Conservation (phyloP, 2,329 filamentous ascomycete species). For the Arthrobotrys musiformis region DNA sequence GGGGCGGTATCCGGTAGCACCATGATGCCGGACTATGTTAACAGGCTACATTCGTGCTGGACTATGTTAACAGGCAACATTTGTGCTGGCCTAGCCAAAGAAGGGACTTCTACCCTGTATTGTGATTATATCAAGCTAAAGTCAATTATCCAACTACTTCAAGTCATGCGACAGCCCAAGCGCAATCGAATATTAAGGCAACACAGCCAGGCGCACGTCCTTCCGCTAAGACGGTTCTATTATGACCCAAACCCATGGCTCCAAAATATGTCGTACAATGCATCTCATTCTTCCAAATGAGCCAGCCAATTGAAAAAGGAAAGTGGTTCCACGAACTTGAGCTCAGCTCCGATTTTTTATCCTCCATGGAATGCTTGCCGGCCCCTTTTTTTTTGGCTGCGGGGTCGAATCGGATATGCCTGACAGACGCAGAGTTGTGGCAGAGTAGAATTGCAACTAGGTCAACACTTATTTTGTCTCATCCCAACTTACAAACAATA, state of each 20-base stretch:
- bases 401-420: constrained; percentile 25
- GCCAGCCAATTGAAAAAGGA: neutral
- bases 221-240: constrained; percentile 28
- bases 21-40: constrained; percentile 20
- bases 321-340: neutral
- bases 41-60: constrained; percentile 3
- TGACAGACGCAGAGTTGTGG: neutral
- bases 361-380: neutral
- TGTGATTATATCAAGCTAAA: neutral
- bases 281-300: neutral
- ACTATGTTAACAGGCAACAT: too few relatives aligned
- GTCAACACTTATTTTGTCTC: constrained; percentile 38
- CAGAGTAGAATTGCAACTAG: constrained; percentile 19
- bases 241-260: constrained; percentile 6
- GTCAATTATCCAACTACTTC: neutral
- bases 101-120: neutral
- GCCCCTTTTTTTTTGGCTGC: neutral
- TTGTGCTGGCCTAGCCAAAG: neutral
- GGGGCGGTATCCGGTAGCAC: constrained; percentile 28
- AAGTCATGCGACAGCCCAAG: constrained; percentile 2
- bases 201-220: neutral
- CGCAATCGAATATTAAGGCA: constrained; percentile 7
- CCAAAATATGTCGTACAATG: neutral
- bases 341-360: too few relatives aligned
- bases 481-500: constrained; percentile 38